phyloP scores from a whole-genome alignment of 2,329 filamentous ascomycete species.

The Botrytis tulipae region DNA sequence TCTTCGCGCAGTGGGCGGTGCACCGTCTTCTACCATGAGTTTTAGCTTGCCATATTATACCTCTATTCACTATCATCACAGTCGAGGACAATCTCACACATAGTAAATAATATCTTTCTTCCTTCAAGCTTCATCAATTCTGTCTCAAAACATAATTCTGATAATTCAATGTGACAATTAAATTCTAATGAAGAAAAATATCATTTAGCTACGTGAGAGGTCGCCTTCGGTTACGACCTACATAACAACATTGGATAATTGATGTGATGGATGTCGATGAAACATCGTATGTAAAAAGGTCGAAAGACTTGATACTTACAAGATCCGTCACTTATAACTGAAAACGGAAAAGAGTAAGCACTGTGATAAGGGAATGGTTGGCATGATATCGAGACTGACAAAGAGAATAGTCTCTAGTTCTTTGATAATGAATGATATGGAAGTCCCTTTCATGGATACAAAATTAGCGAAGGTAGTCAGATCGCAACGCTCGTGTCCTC shows the following conservation, averaged over 20 bases:
- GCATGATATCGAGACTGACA: background rate
- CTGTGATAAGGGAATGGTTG: background rate
- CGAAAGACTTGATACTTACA: background rate
- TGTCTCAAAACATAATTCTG: background rate
- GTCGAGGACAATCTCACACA: background rate
- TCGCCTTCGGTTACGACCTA: background rate
- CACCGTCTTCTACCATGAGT: background rate
- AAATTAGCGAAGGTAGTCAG: background rate
- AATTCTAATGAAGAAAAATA: background rate
- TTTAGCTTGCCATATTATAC: background rate
- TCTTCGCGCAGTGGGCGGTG: background rate
- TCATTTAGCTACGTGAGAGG: background rate
- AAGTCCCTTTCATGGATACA: background rate
- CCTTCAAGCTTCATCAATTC: accelerated
- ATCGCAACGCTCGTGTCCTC: background rate
- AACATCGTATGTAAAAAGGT: no score
- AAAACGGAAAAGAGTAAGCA: background rate
- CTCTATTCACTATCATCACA: background rate
- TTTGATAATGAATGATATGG: background rate
- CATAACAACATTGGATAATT: background rate
- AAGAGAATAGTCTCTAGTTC: background rate
- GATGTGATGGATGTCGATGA: background rate
- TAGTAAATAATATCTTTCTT: background rate
- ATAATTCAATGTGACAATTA: accelerated
- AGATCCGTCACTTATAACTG: background rate